Conservation (phyloP, 2,329 filamentous ascomycete species). For the Colletotrichum liriopes region DNA sequence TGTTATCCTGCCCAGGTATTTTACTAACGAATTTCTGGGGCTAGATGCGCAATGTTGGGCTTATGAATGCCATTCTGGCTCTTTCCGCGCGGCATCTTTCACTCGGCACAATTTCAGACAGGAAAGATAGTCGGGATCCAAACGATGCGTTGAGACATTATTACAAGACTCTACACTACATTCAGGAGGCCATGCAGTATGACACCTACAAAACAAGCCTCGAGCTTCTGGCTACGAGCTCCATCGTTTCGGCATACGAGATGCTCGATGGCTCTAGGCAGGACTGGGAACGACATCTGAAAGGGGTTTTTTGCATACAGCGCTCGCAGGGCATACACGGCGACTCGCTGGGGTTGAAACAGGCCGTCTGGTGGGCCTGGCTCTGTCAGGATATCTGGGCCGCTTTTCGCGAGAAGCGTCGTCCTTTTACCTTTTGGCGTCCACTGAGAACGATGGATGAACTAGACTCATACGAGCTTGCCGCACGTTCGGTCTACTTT, state of each 20-base stretch:
- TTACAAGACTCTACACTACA: slow-evolving; percentile 74
- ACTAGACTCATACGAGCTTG: slow-evolving; percentile 68
- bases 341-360: slow-evolving; percentile 68
- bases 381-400: slow-evolving; percentile 76
- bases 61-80: slow-evolving; percentile 49
- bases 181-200: slow-evolving; percentile 73
- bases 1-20: background rate
- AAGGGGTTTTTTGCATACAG: slow-evolving; percentile 78
- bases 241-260: slow-evolving; percentile 76
- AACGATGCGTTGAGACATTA: slow-evolving; percentile 65
- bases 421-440: slow-evolving; percentile 72
- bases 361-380: slow-evolving; percentile 78
- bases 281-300: slow-evolving; percentile 74
- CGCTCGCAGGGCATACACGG: slow-evolving; percentile 74
- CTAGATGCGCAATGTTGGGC: slow-evolving; percentile 46
- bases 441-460: slow-evolving; percentile 64
- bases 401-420: slow-evolving; percentile 71
- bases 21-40: background rate
- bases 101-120: background rate
- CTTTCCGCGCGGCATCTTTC: slow-evolving; percentile 47
- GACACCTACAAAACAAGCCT: slow-evolving; percentile 70
- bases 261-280: slow-evolving; percentile 72
- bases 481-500: slow-evolving; percentile 68
- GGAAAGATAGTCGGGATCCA: slow-evolving; percentile 47
- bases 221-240: slow-evolving; percentile 72